Conservation (phyloP, 2,329 filamentous ascomycete species). For the Aspergillus unguis region DNA sequence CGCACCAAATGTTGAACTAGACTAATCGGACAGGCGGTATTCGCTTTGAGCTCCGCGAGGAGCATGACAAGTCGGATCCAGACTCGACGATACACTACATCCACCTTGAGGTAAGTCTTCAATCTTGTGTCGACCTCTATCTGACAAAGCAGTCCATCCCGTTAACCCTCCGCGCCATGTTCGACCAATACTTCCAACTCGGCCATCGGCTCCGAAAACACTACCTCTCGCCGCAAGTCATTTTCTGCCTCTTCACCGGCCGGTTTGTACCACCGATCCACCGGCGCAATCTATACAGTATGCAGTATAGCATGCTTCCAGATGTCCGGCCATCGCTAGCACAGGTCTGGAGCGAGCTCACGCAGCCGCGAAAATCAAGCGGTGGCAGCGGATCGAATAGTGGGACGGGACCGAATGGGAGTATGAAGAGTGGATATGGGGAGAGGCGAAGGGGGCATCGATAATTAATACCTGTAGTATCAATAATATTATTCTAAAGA, state of each 20-base stretch:
- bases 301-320: conserved; percentile 98
- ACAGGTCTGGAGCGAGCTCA: conserved; percentile 79
- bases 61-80: conserved; percentile 46
- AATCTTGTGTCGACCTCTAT: background rate
- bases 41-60: conserved; percentile 83
- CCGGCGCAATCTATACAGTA: conserved; percentile 86
- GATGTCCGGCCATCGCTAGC: conserved; percentile 72
- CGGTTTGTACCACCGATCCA: conserved; percentile 94
- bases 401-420: conserved; percentile 24
- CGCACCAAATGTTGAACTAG: conserved; percentile 16
- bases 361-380: conserved; percentile 41
- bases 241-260: conserved; percentile 83
- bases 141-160: conserved; percentile 67
- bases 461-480: conserved; percentile 15
- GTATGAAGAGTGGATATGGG: conserved; percentile 27
- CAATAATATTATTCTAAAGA: too few species aligned
- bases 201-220: conserved; percentile 89
- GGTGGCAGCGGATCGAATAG: conserved; percentile 25
- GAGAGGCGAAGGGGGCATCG: conserved; percentile 37
- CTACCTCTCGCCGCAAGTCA: conserved; percentile 83
- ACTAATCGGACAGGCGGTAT: conserved; percentile 61
- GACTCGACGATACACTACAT: conserved; percentile 73
- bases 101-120: conserved; percentile 66
- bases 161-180: conserved; percentile 87
- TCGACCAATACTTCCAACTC: conserved; percentile 95